Conservation (phyloP, 306 rosid species). For the Datisca glomerata region DNA sequence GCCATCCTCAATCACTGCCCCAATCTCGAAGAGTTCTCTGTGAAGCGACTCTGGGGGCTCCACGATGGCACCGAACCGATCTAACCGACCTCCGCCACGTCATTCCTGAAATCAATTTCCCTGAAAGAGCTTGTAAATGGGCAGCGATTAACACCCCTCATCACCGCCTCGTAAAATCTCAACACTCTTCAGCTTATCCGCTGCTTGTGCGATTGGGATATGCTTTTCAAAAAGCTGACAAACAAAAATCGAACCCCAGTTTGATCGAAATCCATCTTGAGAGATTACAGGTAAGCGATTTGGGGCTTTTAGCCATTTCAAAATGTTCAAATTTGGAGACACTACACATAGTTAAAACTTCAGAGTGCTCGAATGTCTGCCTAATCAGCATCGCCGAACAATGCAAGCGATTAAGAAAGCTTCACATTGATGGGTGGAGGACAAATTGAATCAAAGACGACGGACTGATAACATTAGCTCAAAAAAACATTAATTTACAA, state of each 20-base stretch:
- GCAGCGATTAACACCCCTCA: conserved; percentile 45
- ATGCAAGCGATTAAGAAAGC: conserved; percentile 57
- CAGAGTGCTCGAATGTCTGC: conserved; percentile 58
- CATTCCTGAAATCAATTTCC: conserved; percentile 49
- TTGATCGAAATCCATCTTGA: no score
- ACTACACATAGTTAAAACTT: conserved; percentile 47
- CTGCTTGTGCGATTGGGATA: conserved; percentile 76
- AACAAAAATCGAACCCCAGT: conserved; percentile 20
- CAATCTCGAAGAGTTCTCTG: no score
- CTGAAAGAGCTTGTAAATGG: no score
- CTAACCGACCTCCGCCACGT: conserved; percentile 24
- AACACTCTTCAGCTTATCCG: conserved; percentile 44
- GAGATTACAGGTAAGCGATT: no score
- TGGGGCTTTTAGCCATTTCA: conserved; percentile 49
- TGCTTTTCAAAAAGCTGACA: conserved; percentile 33
- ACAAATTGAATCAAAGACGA: conserved; percentile 64
- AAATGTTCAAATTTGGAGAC: conserved; percentile 40
- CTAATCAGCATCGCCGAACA: conserved; percentile 39
- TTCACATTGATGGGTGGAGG: conserved; percentile 85
- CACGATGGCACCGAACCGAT: conserved; percentile 27
- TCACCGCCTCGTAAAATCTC: conserved; percentile 49
- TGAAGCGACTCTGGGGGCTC: conserved; percentile 59
- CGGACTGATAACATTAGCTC: conserved; percentile 49
- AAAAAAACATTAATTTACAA: conserved; percentile 40
- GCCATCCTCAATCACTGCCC: conserved; percentile 39